Percentiles rank a stretch among this genome's conserved stretches.
phyloP scores from a whole-genome alignment of 2,329 filamentous ascomycete genomes.

The Drechslera avenae region DNA sequence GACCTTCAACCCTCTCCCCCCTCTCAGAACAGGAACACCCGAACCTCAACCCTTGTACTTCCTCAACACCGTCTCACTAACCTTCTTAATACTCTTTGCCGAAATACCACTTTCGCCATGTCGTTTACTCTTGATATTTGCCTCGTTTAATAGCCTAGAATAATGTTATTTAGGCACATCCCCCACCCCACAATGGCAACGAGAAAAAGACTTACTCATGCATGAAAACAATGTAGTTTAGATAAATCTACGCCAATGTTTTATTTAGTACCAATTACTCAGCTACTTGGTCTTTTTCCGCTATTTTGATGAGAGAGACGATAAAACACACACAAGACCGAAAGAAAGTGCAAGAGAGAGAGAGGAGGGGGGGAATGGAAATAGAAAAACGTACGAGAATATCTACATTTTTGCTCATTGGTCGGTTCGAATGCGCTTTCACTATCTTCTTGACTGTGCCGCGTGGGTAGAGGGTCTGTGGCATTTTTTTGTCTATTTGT shows the following conservation, averaged over 20 bases:
- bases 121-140: conserved; percentile 75
- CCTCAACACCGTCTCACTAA: conserved; percentile 63
- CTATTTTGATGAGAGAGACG: no score
- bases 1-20: no score
- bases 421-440: conserved; percentile 83
- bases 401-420: conserved; percentile 83
- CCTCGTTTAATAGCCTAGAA: conserved; percentile 81
- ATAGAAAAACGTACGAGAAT: conserved; percentile 66
- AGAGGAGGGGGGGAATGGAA: no score
- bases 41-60: conserved; percentile 44
- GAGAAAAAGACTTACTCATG: conserved; percentile 57
- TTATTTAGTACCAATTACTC: no score
- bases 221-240: conserved; percentile 84
- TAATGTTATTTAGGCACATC: no score
- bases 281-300: no score
- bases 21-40: no score
- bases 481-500: conserved; percentile 42
- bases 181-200: conserved; percentile 46
- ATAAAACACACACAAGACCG: no score
- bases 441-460: conserved; percentile 86
- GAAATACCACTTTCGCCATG: conserved; percentile 74
- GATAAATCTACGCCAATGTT: conserved; percentile 71
- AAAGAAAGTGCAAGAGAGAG: no score
- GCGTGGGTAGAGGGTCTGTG: conserved; percentile 78
- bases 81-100: conserved; percentile 77